These are phyloP conservation scores for Aristolochia contorta DNA, from an alignment of 164 flowering plant species.

Conservation along the genomic window DNA sequence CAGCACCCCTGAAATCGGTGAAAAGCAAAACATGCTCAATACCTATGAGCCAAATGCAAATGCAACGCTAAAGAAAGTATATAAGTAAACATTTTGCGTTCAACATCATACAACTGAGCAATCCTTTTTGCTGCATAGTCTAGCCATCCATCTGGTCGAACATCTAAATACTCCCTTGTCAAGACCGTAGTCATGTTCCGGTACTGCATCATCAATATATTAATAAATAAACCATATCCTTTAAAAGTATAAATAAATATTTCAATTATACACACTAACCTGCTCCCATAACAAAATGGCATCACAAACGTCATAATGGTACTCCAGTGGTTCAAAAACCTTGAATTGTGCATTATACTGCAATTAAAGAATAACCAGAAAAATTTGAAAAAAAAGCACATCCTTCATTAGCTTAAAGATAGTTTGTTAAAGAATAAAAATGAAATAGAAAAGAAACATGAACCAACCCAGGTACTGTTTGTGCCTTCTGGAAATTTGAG, in stretches of 20 bases:
- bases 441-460: conserved; percentile 8
- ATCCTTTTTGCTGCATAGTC: conserved; percentile 94
- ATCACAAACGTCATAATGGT: conserved; percentile 83
- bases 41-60: background rate
- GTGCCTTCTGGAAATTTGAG: conserved; percentile 93
- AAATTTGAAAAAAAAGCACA: background rate
- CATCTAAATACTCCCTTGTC: conserved; percentile 94
- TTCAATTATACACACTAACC: conserved; percentile 27
- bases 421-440: background rate
- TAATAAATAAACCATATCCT: conserved; percentile 12
- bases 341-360: conserved; percentile 91
- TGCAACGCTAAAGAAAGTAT: background rate
- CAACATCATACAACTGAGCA: conserved; percentile 73
- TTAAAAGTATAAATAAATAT: conserved; percentile 1
- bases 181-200: conserved; percentile 97
- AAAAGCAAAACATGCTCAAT: conserved; percentile 5
- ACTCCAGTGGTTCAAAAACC: conserved; percentile 74
- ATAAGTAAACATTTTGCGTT: conserved; percentile 5
- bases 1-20: conserved; percentile 47
- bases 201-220: conserved; percentile 44
- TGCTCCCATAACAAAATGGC: conserved; percentile 93
- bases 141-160: conserved; percentile 94
- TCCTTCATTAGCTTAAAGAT: background rate
- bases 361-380: background rate
- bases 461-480: conserved; percentile 89